Evolutionary conservation across 805 yeast species (phyloP), one percentile per base, ranked within the genome.

Genomic region (Ogataea minuta): DNA sequence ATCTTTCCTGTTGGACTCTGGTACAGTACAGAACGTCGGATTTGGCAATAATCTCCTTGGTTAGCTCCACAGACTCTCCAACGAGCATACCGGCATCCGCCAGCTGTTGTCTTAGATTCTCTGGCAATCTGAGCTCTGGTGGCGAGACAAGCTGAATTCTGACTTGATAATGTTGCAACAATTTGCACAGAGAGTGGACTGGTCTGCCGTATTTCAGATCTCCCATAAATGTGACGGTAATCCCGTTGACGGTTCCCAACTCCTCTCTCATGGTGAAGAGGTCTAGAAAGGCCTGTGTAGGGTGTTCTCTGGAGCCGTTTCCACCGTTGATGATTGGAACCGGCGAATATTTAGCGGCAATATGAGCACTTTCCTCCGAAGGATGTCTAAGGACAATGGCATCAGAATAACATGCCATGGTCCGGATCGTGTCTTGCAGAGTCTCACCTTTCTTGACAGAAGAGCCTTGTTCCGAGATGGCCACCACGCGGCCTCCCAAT

Each of bases 391-490:
- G 72, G 35, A 88, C 99, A 68, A 93, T 82, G 28, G 96, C 99
- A 68, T 93, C 99, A 21, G 96, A 79, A 69, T 93, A 93, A 59
- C 95, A 85, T 12, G 96, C 95, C 69, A 93, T 74, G 10, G 97
- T 80, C 67, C 99, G 81, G 52, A 93, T 79, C 27, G 99, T 93
- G 62, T 93, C 99, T 69, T 91, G 97, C 59, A 93, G 74, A 31
- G 97, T 85, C 74, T 93, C 99, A 52, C 99, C 99, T 75, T 93
- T 93, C 72, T 88, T 86, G 34, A 90, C 96, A 16, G 96, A 87
- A n/a, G 98, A 90, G 23, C 89, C 75, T 49, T 77, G 79, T 45
- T 93, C 84, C 47, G 85, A 75, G 49, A 93, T 84, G 39, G 95
- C 77, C 52, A 95, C 85, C 53, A 89, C 95, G 67, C 96, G 80